Evolutionary conservation across 2,329 filamentous ascomycete species (phyloP), one percentile per base, ranked within the genome.

Genomic region (Fusarium caatingaense): DNA sequence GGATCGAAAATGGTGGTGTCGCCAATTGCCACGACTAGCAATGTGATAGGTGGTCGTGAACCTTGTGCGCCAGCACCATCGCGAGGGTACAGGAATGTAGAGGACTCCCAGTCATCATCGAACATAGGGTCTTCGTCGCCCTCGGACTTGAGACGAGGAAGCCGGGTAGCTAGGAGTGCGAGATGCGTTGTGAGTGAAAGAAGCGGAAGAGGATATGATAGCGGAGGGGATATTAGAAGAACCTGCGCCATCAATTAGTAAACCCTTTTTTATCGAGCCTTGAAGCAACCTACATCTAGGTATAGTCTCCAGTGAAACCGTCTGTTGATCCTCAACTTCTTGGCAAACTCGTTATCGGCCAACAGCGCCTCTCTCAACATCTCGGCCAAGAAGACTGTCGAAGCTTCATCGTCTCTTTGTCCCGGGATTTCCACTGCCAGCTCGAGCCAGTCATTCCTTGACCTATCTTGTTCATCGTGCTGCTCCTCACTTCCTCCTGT

Each of bases 221-320:
- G 87, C 0, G 94, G 94, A 50, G 93, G 92, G n/a, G 94, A 98
- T 78, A 97, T 93, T 67, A 98, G 89, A 49, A 98, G 87, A 73
- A 98, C 92, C 94, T 97, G 69, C 42, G 57, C 15, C 21, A 44
- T 16, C n/a, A 27, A 51, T 47, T 25, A 65, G 50, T 41, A 59
- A 48, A n/a, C 10, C 11, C 10, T 21, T 21, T 20, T 1, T 28
- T 8, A 13, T 32, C 10, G 25, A 28, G 9, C 20, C 37, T 15
- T 16, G 8, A 34, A 6, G 25, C 16, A 37, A 85, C 92, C 77
- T 80, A 98, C 94, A 81, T 99, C 96, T 68, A 99, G 87, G 81
- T 95, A 98, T 60, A 99, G 80, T 82, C 94, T 93, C 96, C 96
- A 99, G 84, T 98, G 95, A 85, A 95, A 99, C 46, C 94, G 88